Conservation (phyloP, 345 rosid species). For the Citropsis articulata region DNA sequence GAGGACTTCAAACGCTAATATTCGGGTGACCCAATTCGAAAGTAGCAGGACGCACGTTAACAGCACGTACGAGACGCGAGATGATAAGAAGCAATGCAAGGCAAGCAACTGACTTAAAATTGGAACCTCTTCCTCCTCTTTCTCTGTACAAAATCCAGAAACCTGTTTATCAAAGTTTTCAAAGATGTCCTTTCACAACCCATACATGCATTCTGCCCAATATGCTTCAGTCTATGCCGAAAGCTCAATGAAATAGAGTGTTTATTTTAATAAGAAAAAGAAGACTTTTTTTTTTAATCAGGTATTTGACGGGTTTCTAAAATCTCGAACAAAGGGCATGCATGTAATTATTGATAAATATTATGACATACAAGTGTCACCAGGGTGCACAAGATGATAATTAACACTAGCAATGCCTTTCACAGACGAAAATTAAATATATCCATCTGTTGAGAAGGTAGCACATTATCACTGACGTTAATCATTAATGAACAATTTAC, state of each 20-base stretch:
- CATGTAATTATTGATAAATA: neutral
- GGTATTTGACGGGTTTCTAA: neutral
- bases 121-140: too few relatives aligned
- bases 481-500: conserved; percentile 12
- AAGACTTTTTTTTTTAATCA: neutral
- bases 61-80: too few relatives aligned
- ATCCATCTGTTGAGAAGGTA: conserved; percentile 19
- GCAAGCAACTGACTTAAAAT: too few relatives aligned
- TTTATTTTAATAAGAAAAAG: neutral
- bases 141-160: neutral
- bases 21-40: too few relatives aligned
- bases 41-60: too few relatives aligned
- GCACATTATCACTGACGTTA: neutral
- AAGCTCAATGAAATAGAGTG: neutral
- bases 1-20: too few relatives aligned
- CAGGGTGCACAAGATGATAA: neutral
- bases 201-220: neutral
- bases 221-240: neutral
- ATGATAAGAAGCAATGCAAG: too few relatives aligned
- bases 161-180: neutral
- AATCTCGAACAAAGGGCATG: neutral
- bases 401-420: neutral
- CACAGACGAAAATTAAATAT: conserved; percentile 10
- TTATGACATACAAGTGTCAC: neutral
- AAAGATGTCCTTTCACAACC: neutral